A percentile compares a stretch with the other conserved stretches of the same genome.
Evolutionary conservation across 352 stramenopile genomes (phyloP).

Genomic region (Globisporangium iwayamae): DNA sequence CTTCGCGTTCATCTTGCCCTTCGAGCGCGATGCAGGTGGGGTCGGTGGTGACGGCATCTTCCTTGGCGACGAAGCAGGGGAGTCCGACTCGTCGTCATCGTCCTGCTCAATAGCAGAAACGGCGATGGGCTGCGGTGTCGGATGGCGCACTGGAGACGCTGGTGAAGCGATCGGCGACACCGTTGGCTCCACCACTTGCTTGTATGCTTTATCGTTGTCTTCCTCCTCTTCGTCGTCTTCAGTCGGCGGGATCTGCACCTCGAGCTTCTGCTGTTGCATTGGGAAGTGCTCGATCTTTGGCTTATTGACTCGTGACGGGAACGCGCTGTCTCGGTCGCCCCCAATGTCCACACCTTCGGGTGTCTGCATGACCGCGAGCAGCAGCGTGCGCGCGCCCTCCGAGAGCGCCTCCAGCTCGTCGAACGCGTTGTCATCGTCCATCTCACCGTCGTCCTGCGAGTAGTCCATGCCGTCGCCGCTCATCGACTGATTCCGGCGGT

Average conservation of each 20-base stretch:
- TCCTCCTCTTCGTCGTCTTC: slow-evolving; percentile 15
- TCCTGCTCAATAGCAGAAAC: slow-evolving; percentile 7
- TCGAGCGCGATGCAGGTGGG: slow-evolving; percentile 12
- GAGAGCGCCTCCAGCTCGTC: slow-evolving; percentile 86
- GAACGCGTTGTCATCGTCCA: slow-evolving; percentile 84
- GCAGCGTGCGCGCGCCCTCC: slow-evolving; percentile 75
- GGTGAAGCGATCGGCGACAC: slow-evolving; percentile 16
- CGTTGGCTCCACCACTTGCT: not conserved
- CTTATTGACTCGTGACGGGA: slow-evolving; percentile 24
- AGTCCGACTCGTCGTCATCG: slow-evolving; percentile 13
- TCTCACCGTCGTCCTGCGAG: slow-evolving; percentile 51
- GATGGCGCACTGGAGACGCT: slow-evolving; percentile 10
- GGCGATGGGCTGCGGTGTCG: slow-evolving; percentile 5
- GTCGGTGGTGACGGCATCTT: slow-evolving; percentile 25
- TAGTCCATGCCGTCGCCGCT: slow-evolving; percentile 35
- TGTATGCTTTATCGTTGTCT: not conserved
- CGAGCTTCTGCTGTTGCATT: slow-evolving; percentile 1
- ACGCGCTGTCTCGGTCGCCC: slow-evolving; percentile 50
- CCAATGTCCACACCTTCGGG: slow-evolving; percentile 76
- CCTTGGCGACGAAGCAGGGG: slow-evolving; percentile 17
- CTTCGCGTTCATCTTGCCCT: slow-evolving; percentile 10
- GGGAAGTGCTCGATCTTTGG: slow-evolving; percentile 7
- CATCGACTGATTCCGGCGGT: slow-evolving; percentile 17
- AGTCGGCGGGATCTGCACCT: slow-evolving; percentile 10
- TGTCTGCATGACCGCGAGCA: slow-evolving; percentile 87